Conservation (phyloP, 148 eudicot species). For the Euryodendron excelsum region DNA sequence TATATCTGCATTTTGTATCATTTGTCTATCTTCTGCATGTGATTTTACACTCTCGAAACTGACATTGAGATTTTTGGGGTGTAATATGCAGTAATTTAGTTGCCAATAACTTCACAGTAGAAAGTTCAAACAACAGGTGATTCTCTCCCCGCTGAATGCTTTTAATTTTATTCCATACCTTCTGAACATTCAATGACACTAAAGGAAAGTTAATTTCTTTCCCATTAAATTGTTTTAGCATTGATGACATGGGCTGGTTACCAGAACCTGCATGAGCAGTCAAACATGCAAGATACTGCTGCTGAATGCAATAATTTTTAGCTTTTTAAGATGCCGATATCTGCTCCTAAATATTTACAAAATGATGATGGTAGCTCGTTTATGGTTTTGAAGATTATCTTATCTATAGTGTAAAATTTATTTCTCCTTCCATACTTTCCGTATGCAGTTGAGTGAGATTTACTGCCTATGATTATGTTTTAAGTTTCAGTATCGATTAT, state of each 20-base stretch:
- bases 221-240: background rate
- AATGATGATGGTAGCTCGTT: background rate
- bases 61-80: background rate
- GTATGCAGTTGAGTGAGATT: too few relatives aligned
- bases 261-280: background rate
- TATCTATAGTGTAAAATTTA: too few relatives aligned
- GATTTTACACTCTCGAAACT: constrained; percentile 4
- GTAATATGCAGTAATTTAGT: constrained; percentile 68
- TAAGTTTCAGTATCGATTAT: too few relatives aligned
- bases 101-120: constrained; percentile 65
- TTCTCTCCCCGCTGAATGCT: background rate
- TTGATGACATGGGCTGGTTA: background rate
- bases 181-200: background rate
- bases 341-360: background rate
- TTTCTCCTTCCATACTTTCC: too few relatives aligned
- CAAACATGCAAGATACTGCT: background rate
- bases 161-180: background rate
- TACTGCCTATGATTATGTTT: too few relatives aligned
- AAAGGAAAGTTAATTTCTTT: background rate
- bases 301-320: background rate
- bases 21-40: background rate
- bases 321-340: background rate
- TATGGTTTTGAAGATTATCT: too few relatives aligned
- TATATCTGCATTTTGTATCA: background rate
- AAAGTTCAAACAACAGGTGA: constrained; percentile 59